Percentiles rank a stretch among this genome's conserved stretches.
phyloP scores from a whole-genome alignment of 345 rosid genomes.

The Brassica juncea region DNA sequence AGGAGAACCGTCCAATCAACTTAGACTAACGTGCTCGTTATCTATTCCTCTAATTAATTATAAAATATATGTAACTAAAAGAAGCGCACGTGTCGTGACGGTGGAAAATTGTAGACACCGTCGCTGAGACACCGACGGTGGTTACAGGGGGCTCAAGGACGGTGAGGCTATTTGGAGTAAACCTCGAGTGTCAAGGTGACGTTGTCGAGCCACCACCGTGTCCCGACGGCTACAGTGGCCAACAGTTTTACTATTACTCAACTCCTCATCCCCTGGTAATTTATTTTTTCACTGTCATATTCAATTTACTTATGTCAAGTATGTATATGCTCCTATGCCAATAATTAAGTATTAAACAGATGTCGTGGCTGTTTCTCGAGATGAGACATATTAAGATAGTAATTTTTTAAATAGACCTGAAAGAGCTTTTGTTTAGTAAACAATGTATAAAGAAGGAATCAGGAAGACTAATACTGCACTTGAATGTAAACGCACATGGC shows the following conservation, averaged over 20 bases:
- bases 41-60: conserved; percentile 6
- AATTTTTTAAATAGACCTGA: neutral
- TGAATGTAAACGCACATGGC: conserved; percentile 34
- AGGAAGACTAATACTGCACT: conserved; percentile 31
- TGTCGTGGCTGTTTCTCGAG: conserved; percentile 43
- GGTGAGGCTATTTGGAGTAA: conserved; percentile 85
- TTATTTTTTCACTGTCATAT: neutral
- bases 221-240: conserved; percentile 24
- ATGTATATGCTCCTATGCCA: neutral
- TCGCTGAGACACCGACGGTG: conserved; percentile 34
- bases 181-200: conserved; percentile 67
- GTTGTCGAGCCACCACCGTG: conserved; percentile 35
- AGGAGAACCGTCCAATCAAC: conserved; percentile 35
- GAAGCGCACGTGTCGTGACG: conserved; percentile 35
- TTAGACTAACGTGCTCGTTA: conserved; percentile 40
- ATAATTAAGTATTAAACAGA: conserved; percentile 3
- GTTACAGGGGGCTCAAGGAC: conserved; percentile 58
- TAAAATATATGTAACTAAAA: conserved; percentile 12
- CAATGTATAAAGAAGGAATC: conserved; percentile 11
- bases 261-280: conserved; percentile 40
- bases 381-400: conserved; percentile 35
- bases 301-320: conserved; percentile 23
- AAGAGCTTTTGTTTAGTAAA: conserved; percentile 15
- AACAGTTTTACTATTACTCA: conserved; percentile 35
- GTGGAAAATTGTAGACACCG: conserved; percentile 37